These are phyloP conservation scores for Hondaea fermentalgiana DNA, from an alignment of 108 stramenopile species.

Conservation along the genomic window DNA sequence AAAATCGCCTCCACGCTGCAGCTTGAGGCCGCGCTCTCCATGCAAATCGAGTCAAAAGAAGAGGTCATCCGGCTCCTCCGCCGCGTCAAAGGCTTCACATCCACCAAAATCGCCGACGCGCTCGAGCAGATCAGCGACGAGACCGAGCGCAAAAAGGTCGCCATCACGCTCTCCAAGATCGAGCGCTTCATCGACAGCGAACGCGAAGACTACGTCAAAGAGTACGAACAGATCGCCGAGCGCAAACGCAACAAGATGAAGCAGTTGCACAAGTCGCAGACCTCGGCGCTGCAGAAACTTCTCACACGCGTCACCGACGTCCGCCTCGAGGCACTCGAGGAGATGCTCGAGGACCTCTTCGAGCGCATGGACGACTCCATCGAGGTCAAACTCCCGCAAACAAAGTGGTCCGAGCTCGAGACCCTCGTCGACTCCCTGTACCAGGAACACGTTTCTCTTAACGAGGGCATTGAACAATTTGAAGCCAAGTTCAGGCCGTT, in stretches of 20 bases:
- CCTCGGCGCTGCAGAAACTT: neutral
- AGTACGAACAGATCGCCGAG: neutral
- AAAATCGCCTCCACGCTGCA: neutral
- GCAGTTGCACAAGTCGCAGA: neutral
- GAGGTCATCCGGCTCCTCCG: neutral
- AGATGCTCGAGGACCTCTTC: slow-evolving; percentile 14
- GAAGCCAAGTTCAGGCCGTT: neutral
- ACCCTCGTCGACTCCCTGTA: neutral
- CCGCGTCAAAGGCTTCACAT: neutral
- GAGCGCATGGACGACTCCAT: neutral
- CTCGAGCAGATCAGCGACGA: neutral
- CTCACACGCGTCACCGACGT: neutral
- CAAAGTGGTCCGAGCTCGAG: neutral
- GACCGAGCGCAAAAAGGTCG: neutral
- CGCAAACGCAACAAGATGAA: neutral
- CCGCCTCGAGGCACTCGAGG: neutral
- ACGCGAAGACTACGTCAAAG: neutral
- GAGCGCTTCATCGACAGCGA: neutral
- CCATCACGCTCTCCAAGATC: neutral
- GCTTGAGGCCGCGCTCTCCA: neutral
- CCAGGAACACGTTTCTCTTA: neutral
- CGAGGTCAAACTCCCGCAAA: neutral
- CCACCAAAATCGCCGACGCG: neutral
- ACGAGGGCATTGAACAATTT: neutral
- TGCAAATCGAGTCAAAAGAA: neutral